Conservation (phyloP, 108 stramenopile genomes). For the Fragilariopsis cylindrus region DNA sequence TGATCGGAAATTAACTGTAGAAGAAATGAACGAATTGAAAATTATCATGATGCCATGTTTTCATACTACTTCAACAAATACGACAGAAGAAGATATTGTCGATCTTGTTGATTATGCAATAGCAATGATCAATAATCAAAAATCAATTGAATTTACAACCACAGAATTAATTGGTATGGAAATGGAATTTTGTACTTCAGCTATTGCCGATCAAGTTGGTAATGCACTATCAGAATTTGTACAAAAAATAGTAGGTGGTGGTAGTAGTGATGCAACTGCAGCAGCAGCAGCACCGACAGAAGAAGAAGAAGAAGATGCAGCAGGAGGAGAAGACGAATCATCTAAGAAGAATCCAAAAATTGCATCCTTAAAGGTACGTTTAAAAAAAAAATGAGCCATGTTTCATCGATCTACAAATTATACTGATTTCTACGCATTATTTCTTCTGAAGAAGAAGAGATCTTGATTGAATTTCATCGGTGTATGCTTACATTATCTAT, state of each 20-base stretch:
- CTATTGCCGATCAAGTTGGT: slow-evolving; percentile 33
- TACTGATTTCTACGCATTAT: no score
- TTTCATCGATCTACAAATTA: no score
- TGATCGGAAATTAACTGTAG: slow-evolving; percentile 51
- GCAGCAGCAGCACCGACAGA: no score
- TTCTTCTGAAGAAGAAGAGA: no score
- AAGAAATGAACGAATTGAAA: slow-evolving; percentile 37
- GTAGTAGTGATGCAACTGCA: neutral
- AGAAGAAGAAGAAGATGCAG: no score
- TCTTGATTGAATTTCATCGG: no score
- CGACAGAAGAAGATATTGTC: slow-evolving; percentile 48
- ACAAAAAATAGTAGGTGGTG: slow-evolving; percentile 15
- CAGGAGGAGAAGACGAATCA: neutral
- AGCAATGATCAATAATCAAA: slow-evolving; percentile 76
- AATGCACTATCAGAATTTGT: slow-evolving; percentile 37
- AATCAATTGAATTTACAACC: slow-evolving; percentile 45
- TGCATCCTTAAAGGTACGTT: slow-evolving; percentile 33
- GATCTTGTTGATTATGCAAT: slow-evolving; percentile 75
- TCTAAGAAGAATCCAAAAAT: neutral
- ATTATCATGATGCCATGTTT: slow-evolving; percentile 36
- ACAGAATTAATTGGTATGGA: slow-evolving; percentile 74
- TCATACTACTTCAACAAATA: slow-evolving; percentile 12
- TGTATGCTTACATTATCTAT: neutral
- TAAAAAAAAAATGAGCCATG: no score
- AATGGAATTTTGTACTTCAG: slow-evolving; percentile 60